Evolutionary conservation across 352 stramenopile species (phyloP), one percentile per base, ranked within the genome.

Genomic region (Globisporangium lucens): DNA sequence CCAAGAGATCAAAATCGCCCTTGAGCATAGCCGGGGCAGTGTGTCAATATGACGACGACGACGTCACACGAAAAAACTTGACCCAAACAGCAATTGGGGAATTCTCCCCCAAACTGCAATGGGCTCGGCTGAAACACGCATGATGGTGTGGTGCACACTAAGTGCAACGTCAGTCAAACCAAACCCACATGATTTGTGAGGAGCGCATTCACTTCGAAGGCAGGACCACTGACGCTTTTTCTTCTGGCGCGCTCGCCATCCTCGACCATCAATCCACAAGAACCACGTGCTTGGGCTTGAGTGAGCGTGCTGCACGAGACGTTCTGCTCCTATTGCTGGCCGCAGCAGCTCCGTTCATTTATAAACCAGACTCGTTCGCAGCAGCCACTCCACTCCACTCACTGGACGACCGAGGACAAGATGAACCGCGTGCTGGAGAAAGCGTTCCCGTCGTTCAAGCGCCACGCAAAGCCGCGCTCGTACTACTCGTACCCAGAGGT

Each of bases 371-470:
- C 41, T 47, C 15, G 41, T 47, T 47, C 41, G 15, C 41, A 20
- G 5, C 43, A 24, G 24, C 24, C 24, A 24, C 24, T 24, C 24
- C 24, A 24, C 24, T 24, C 24, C 43, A 49, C 43, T 49, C 43
- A 49, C 17, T 49, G 43, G 17, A 49, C 43, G 43, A 5, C 1
- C 36, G 24, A 9, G 22, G 0, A 29, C 38, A 46, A 53, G 13
- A 92, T 92, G 84, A 90, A 92, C 56, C 84, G 82, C 67, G 79
- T 84, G 35, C 74, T 92, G 27, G 80, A 92, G 72, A 85, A 75
- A 30, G 76, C 82, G n/a, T 92, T 90, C 68, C 77, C 78, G 24
- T 49, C 80, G 65, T 91, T 87, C 69, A 79, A 63, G 22, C 75
- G 80, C 46, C 77, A 89, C 62, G 63, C 64, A 6, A 61, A 61